These are phyloP conservation scores for Cordia subcordata DNA, from an alignment of 257 asterid genomes.

Conservation along the genomic window DNA sequence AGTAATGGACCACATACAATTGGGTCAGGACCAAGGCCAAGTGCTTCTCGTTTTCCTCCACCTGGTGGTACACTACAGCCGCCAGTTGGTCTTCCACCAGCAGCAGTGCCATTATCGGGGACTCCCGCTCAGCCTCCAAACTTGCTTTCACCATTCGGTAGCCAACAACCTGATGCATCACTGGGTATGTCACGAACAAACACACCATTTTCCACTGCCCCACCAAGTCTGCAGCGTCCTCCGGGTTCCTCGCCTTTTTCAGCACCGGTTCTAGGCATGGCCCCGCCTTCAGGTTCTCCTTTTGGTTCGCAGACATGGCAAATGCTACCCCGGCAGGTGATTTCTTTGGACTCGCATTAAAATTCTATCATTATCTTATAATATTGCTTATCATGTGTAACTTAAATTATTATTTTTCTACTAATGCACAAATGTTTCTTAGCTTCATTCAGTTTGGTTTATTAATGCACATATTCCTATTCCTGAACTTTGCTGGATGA, in stretches of 20 bases:
- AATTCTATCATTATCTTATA: neutral
- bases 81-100: slow-evolving; percentile 58
- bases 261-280: slow-evolving; percentile 45
- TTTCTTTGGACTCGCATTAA: slow-evolving; percentile 5
- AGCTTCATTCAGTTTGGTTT: no score
- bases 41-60: slow-evolving; percentile 64
- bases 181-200: slow-evolving; percentile 59
- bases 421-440: neutral
- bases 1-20: slow-evolving; percentile 69
- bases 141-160: slow-evolving; percentile 66
- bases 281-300: slow-evolving; percentile 57
- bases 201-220: slow-evolving; percentile 57
- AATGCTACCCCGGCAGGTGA: slow-evolving; percentile 71
- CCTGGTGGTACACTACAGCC: slow-evolving; percentile 55
- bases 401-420: neutral
- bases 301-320: slow-evolving; percentile 82
- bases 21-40: slow-evolving; percentile 42
- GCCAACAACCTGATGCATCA: slow-evolving; percentile 62
- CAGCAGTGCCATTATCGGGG: slow-evolving; percentile 37
- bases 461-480: no score
- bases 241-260: slow-evolving; percentile 64
- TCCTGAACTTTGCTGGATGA: no score
- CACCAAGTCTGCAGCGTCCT: slow-evolving; percentile 55
- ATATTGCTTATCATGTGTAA: neutral
- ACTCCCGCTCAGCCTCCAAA: slow-evolving; percentile 49